Percentiles rank a stretch among this genome's conserved stretches.
phyloP scores from a whole-genome alignment of 495 filamentous ascomycete species.

The Penicillium samsonianum region DNA sequence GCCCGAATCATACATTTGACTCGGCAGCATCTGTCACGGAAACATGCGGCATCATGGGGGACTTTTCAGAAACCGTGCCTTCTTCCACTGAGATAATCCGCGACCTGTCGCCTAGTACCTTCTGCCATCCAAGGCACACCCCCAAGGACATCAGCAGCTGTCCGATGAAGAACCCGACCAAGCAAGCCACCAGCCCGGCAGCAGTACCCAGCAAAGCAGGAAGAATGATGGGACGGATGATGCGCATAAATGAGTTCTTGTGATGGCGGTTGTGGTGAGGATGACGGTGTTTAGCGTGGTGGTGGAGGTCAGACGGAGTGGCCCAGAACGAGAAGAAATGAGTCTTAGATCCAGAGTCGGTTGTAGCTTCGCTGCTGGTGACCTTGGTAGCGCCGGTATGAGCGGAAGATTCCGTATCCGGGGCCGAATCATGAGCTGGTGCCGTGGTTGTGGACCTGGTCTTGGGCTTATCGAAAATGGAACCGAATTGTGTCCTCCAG shows the following conservation, averaged over 20 bases:
- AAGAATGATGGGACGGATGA: slow-evolving; percentile 38
- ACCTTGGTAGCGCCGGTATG: background rate
- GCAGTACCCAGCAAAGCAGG: slow-evolving; percentile 40
- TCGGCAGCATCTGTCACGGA: slow-evolving; percentile 11
- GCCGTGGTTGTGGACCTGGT: slow-evolving; percentile 1
- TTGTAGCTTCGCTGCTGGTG: slow-evolving; percentile 1
- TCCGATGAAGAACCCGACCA: slow-evolving; percentile 46
- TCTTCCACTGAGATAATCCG: slow-evolving; percentile 16
- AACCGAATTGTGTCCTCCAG: slow-evolving; percentile 28
- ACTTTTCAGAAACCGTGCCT: slow-evolving; percentile 24
- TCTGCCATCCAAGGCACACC: slow-evolving; percentile 17
- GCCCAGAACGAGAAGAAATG: slow-evolving; percentile 24
- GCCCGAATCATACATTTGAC: slow-evolving; percentile 2
- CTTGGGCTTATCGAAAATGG: slow-evolving; percentile 16
- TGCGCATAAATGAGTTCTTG: slow-evolving; percentile 28
- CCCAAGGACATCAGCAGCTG: slow-evolving; percentile 38
- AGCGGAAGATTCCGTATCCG: background rate
- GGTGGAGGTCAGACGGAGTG: slow-evolving; percentile 11
- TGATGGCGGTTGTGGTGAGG: slow-evolving; percentile 21
- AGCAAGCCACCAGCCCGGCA: slow-evolving; percentile 42
- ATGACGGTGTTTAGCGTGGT: slow-evolving; percentile 13
- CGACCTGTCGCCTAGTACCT: background rate
- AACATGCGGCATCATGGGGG: slow-evolving; percentile 18
- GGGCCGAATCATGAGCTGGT: background rate
- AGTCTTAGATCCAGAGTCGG: slow-evolving; percentile 9